These are phyloP conservation scores for Sporisorium reilianum DNA, from an alignment of 1,284 basidiomycete species.

Conservation along the genomic window DNA sequence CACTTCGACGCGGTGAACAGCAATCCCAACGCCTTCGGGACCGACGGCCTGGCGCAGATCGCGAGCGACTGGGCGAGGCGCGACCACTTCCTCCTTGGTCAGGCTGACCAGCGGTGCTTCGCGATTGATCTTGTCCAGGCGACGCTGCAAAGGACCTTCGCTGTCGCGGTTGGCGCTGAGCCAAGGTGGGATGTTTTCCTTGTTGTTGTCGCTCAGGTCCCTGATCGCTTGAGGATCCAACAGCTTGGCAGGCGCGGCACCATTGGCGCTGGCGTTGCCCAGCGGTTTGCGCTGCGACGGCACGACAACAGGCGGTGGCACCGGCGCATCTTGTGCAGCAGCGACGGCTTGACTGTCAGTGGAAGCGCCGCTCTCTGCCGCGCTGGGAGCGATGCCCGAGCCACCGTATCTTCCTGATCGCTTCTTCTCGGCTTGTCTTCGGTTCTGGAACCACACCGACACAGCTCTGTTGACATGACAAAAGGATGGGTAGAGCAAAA, in stretches of 20 bases:
- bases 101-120: slow-evolving; percentile 17
- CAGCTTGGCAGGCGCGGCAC: slow-evolving; percentile 8
- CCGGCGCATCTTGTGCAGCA: slow-evolving; percentile 6
- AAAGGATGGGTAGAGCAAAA: background rate
- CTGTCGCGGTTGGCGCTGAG: slow-evolving; percentile 10
- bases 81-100: slow-evolving; percentile 7
- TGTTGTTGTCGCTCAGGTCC: slow-evolving; percentile 46
- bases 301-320: slow-evolving; percentile 1
- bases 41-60: slow-evolving; percentile 39
- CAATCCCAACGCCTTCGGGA: slow-evolving; percentile 36
- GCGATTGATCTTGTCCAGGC: slow-evolving; percentile 33
- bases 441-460: slow-evolving; percentile 68
- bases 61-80: slow-evolving; percentile 13
- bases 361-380: background rate
- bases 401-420: slow-evolving; percentile 59
- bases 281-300: slow-evolving; percentile 30
- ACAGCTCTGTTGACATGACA: slow-evolving; percentile 38
- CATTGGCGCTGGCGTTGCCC: slow-evolving; percentile 31
- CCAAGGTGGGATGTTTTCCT: slow-evolving; percentile 55
- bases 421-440: slow-evolving; percentile 67
- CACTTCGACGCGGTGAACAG: slow-evolving; percentile 17
- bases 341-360: slow-evolving; percentile 4
- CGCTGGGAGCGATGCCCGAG: slow-evolving; percentile 27
- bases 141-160: slow-evolving; percentile 7
- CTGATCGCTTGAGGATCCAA: slow-evolving; percentile 22